Evolutionary conservation across 202 grass and related monocot genomes (phyloP).

Genomic region (Panicum virgatum): DNA sequence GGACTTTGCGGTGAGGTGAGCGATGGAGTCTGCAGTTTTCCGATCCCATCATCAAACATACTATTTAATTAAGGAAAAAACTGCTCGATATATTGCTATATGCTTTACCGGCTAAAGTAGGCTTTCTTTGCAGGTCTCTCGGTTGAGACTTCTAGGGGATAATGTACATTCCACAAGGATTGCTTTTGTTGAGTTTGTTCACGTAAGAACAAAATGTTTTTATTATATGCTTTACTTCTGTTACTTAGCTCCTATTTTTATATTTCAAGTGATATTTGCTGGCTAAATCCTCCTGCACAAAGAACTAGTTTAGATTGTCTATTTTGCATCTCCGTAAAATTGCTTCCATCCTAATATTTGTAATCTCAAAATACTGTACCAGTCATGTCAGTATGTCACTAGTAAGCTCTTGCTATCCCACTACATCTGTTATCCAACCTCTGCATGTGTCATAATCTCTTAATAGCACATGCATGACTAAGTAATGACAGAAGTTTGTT

Average conservation of each 20-base stretch:
- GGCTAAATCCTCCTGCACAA: neutral
- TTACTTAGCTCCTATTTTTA: neutral
- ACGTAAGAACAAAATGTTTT: conserved; percentile 51
- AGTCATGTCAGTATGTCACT: neutral
- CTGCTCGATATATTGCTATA: neutral
- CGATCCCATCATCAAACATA: conserved; percentile 1
- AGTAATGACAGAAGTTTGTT: neutral
- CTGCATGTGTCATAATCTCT: neutral
- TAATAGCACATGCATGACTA: neutral
- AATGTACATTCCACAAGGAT: conserved; percentile 90
- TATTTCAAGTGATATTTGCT: conserved; percentile 1
- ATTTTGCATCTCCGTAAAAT: neutral
- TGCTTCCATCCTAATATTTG: neutral
- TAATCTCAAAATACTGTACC: neutral
- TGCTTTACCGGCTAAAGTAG: conserved; percentile 19
- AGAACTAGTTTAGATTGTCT: neutral
- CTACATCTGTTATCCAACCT: neutral
- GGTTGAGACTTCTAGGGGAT: conserved; percentile 91
- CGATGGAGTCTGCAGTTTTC: neutral
- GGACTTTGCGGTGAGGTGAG: conserved; percentile 87
- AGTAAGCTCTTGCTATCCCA: conserved; percentile 9
- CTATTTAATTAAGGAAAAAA: neutral
- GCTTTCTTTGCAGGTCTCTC: conserved; percentile 66
- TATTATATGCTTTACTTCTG: conserved; percentile 2
- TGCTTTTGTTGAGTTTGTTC: conserved; percentile 95